These are phyloP conservation scores for Geotrichum restrictum DNA, from an alignment of 1,139 yeast genomes.

Conservation along the genomic window DNA sequence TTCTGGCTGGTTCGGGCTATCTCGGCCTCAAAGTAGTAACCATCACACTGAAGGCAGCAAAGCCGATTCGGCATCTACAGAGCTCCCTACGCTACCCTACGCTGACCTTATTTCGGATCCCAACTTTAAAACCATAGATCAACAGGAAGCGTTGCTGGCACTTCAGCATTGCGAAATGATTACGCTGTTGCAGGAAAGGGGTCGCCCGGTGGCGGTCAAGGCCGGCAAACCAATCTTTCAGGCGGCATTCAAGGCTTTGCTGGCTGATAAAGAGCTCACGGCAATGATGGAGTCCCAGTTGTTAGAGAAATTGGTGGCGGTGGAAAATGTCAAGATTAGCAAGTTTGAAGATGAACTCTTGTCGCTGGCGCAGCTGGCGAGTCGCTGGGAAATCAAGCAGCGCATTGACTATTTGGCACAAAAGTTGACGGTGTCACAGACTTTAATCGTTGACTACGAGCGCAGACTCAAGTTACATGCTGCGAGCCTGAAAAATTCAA, in stretches of 20 bases:
- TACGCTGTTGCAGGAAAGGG: constrained; percentile 64
- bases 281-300: constrained; percentile 64
- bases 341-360: constrained; percentile 68
- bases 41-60: not conserved
- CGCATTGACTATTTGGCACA: constrained; percentile 62
- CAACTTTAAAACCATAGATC: constrained; percentile 57
- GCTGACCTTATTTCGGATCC: constrained; percentile 39
- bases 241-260: constrained; percentile 71
- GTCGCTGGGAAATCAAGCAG: constrained; percentile 49
- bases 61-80: not conserved
- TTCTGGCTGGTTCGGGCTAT: constrained; percentile 1
- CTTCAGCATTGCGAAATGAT: constrained; percentile 79
- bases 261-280: constrained; percentile 53
- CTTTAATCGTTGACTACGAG: constrained; percentile 46
- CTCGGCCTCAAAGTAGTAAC: not conserved
- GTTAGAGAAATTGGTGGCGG: constrained; percentile 49
- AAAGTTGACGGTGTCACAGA: constrained; percentile 51
- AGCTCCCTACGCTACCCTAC: constrained; percentile 7
- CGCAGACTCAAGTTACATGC: constrained; percentile 22
- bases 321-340: constrained; percentile 62
- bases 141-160: constrained; percentile 53
- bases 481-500: constrained; percentile 6
- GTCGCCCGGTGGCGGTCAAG: constrained; percentile 59
- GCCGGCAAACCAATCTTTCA: constrained; percentile 83
- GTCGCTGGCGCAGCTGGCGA: constrained; percentile 50